Percentiles rank a stretch among this genome's conserved stretches.
Conservation (phyloP, 2,329 filamentous ascomycete genomes). For the Penicillium psychrosexuale region DNA sequence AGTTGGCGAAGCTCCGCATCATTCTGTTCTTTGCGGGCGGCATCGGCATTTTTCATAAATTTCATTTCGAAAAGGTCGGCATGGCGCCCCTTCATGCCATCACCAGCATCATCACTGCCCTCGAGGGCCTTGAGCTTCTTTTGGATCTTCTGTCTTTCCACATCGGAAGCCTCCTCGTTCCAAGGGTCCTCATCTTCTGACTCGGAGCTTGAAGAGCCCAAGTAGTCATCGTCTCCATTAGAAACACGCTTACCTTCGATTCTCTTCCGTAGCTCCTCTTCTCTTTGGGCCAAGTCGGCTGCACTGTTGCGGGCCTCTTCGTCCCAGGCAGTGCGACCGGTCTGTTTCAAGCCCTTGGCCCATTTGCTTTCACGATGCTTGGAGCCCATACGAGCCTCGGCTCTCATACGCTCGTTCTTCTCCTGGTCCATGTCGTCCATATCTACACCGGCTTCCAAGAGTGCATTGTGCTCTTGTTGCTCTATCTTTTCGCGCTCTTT, state of each 20-base stretch:
- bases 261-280: constrained; percentile 75
- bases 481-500: constrained; percentile 66
- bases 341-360: constrained; percentile 79
- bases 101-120: constrained; percentile 44
- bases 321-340: constrained; percentile 80
- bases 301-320: constrained; percentile 76
- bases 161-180: constrained; percentile 47
- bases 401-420: constrained; percentile 68
- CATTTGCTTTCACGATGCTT: constrained; percentile 87
- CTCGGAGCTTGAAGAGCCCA: constrained; percentile 56
- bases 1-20: constrained; percentile 71
- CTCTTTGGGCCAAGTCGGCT: constrained; percentile 74
- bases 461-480: constrained; percentile 55
- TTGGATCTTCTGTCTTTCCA: constrained; percentile 36
- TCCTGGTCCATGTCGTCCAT: constrained; percentile 64
- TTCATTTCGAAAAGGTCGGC: constrained; percentile 78
- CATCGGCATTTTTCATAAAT: constrained; percentile 91
- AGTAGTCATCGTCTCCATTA: constrained; percentile 58
- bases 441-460: constrained; percentile 58
- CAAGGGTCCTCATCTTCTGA: constrained; percentile 60
- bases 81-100: constrained; percentile 46
- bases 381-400: constrained; percentile 79
- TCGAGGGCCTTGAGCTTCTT: constrained; percentile 50
- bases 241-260: constrained; percentile 69
- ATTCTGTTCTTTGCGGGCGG: constrained; percentile 71